A percentile compares a stretch with the other conserved stretches of the same genome.
phyloP scores from a whole-genome alignment of 1,284 basidiomycete genomes.

The Trichosporon sp. region DNA sequence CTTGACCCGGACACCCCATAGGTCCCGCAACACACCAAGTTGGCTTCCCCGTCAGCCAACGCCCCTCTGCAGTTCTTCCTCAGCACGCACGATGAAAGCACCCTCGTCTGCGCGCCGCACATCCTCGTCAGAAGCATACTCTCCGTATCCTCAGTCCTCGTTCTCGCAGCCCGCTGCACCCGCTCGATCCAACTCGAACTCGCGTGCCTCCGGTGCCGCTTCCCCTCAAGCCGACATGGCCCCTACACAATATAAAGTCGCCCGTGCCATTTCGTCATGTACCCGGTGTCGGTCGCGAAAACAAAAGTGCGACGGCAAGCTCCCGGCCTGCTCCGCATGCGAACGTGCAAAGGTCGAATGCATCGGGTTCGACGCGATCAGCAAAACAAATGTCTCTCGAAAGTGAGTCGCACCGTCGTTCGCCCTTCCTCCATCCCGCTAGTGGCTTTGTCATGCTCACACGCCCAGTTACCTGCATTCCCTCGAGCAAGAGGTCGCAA shows the following conservation, averaged over 20 bases:
- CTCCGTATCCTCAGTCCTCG: constrained; percentile 26
- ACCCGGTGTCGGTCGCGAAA: constrained; percentile 49
- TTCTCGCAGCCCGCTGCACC: constrained; percentile 19
- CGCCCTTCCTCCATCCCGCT: background rate
- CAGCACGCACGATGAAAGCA: constrained; percentile 27
- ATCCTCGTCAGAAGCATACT: constrained; percentile 14
- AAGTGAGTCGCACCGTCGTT: constrained; percentile 40
- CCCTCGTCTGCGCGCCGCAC: constrained; percentile 22
- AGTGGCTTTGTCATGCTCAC: background rate
- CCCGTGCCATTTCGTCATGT: constrained; percentile 50
- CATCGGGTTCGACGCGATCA: constrained; percentile 51
- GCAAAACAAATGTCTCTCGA: constrained; percentile 51
- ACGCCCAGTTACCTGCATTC: constrained; percentile 46
- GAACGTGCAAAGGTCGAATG: constrained; percentile 51
- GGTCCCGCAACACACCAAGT: background rate
- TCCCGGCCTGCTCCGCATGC: constrained; percentile 49
- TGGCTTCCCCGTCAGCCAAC: constrained; percentile 6
- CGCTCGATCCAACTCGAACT: constrained; percentile 6
- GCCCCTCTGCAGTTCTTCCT: background rate
- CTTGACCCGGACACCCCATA: background rate
- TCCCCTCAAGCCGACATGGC: background rate
- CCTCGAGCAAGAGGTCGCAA: constrained; percentile 49
- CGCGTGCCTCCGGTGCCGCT: background rate
- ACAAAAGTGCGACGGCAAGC: constrained; percentile 51
- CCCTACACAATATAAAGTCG: constrained; percentile 43